Percentiles rank a stretch among this genome's conserved stretches.
Conservation (phyloP, 2,329 filamentous ascomycete genomes). For the Nothopassalora personata region DNA sequence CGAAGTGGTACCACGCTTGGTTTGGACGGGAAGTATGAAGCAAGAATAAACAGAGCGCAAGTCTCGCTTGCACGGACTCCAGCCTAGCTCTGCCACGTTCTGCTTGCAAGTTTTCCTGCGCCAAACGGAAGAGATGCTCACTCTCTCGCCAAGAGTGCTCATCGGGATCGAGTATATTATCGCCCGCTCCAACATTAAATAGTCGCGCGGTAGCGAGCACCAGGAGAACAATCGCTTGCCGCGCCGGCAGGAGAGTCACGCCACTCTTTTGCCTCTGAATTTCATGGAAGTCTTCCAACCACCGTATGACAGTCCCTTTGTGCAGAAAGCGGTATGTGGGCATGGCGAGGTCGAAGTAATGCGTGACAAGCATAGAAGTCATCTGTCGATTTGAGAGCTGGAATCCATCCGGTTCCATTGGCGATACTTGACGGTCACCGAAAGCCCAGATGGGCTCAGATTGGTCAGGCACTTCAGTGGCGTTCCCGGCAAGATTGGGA, state of each 20-base stretch:
- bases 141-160: slow-evolving; percentile 22
- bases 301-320: slow-evolving; percentile 38
- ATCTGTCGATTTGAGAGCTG: slow-evolving; percentile 36
- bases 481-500: background rate
- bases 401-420: slow-evolving; percentile 35
- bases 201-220: slow-evolving; percentile 47
- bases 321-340: slow-evolving; percentile 44
- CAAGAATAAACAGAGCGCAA: slow-evolving; percentile 38
- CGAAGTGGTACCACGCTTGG: slow-evolving; percentile 36
- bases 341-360: slow-evolving; percentile 43
- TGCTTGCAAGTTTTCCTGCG: slow-evolving; percentile 18
- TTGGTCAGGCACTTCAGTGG: slow-evolving; percentile 29
- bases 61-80: slow-evolving; percentile 38
- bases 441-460: slow-evolving; percentile 47
- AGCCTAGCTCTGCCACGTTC: slow-evolving; percentile 26
- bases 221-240: slow-evolving; percentile 47
- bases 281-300: slow-evolving; percentile 45
- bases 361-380: slow-evolving; percentile 29
- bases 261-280: slow-evolving; percentile 36
- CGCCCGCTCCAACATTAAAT: slow-evolving; percentile 24
- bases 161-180: slow-evolving; percentile 12
- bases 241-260: slow-evolving; percentile 38
- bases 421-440: slow-evolving; percentile 45
- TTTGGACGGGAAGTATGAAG: slow-evolving; percentile 36
- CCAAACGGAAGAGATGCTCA: slow-evolving; percentile 26